Percentiles rank a stretch among this genome's conserved stretches.
phyloP scores from a whole-genome alignment of 2,329 filamentous ascomycete species.

The Curvularia lunata region DNA sequence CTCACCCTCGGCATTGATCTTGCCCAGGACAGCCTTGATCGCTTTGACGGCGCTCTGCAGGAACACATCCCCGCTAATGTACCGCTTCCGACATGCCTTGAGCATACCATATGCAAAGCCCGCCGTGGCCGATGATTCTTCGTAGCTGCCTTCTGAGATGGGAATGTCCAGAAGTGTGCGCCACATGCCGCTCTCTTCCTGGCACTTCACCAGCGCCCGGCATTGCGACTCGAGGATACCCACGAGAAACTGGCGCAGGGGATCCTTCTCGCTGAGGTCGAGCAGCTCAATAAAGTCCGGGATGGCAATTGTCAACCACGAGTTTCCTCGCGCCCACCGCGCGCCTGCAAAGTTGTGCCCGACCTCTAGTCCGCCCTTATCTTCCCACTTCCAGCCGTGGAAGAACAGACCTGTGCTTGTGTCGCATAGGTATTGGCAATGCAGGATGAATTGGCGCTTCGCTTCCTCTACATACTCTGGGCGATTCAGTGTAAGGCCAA shows the following conservation, averaged over 20 bases:
- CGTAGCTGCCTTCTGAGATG: constrained; percentile 71
- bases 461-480: constrained; percentile 79
- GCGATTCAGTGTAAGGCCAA: constrained; percentile 71
- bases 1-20: constrained; percentile 72
- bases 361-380: constrained; percentile 58
- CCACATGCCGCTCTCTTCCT: constrained; percentile 71
- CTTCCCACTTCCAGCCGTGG: constrained; percentile 81
- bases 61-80: constrained; percentile 66
- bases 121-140: constrained; percentile 78
- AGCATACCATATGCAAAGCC: constrained; percentile 82
- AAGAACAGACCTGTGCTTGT: constrained; percentile 74
- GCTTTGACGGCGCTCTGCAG: constrained; percentile 68
- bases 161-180: constrained; percentile 74
- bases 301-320: constrained; percentile 83
- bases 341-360: constrained; percentile 64
- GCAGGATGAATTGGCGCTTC: constrained; percentile 76
- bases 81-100: constrained; percentile 73
- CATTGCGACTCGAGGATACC: constrained; percentile 73
- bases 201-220: constrained; percentile 66
- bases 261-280: constrained; percentile 64
- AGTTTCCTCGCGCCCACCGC: constrained; percentile 67
- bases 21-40: constrained; percentile 69
- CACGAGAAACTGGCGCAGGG: constrained; percentile 65
- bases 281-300: constrained; percentile 80
- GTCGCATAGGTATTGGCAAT: constrained; percentile 81